Evolutionary conservation across 2,329 filamentous ascomycete species (phyloP).

Genomic region (Endoconidiophora polonica): DNA sequence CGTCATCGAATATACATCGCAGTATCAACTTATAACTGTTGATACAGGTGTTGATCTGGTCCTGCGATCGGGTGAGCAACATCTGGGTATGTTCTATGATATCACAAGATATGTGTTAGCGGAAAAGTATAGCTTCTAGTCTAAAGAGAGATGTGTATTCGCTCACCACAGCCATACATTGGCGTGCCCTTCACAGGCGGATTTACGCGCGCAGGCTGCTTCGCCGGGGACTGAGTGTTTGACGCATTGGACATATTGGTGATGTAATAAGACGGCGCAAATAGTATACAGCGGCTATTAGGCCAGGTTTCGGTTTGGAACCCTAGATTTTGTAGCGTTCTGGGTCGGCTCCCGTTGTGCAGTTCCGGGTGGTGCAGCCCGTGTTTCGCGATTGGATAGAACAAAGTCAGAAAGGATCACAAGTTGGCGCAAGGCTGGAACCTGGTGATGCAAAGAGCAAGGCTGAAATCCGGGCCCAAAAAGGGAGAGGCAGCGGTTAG

Average conservation of each 20-base stretch:
- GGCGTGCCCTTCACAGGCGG: conserved; percentile 40
- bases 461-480: background rate
- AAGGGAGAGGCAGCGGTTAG: too few relatives aligned
- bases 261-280: too few relatives aligned
- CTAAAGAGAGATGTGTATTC: background rate
- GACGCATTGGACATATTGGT: background rate
- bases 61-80: conserved; percentile 43
- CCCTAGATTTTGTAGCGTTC: too few relatives aligned
- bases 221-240: background rate
- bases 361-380: background rate
- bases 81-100: conserved; percentile 52
- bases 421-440: background rate
- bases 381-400: background rate
- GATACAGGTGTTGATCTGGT: conserved; percentile 51
- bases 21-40: conserved; percentile 57
- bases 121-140: background rate
- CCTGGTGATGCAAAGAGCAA: background rate
- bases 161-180: conserved; percentile 47
- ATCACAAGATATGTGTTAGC: conserved; percentile 17
- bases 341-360: background rate
- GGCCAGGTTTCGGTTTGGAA: too few relatives aligned
- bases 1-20: conserved; percentile 51
- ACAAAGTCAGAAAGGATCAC: background rate
- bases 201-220: conserved; percentile 27
- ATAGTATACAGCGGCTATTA: too few relatives aligned